phyloP scores from a whole-genome alignment of 345 rosid species.

The Eucalyptus pumila region DNA sequence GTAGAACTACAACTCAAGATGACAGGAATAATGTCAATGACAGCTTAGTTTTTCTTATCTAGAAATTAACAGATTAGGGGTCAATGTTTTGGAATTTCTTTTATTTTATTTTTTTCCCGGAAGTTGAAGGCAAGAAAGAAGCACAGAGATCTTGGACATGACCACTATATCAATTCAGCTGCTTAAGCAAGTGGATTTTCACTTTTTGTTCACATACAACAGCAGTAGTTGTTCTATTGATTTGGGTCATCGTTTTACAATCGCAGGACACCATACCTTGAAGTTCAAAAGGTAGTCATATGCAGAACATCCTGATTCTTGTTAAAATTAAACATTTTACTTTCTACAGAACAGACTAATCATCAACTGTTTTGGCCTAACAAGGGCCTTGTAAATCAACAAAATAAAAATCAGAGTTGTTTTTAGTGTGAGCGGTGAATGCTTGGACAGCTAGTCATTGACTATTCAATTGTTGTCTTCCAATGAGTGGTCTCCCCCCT shows the following conservation, averaged over 20 bases:
- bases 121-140: background rate
- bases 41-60: background rate
- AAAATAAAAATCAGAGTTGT: background rate
- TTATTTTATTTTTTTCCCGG: background rate
- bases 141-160: background rate
- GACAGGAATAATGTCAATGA: background rate
- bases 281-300: background rate
- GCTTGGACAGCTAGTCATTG: background rate
- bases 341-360: background rate
- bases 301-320: background rate
- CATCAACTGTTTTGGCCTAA: background rate
- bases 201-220: background rate
- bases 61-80: background rate
- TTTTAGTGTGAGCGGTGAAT: background rate
- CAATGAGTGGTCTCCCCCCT: background rate
- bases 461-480: background rate
- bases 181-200: background rate
- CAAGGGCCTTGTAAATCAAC: background rate
- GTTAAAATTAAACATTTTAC: background rate
- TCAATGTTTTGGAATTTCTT: background rate
- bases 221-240: background rate
- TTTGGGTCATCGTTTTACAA: background rate
- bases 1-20: conserved; percentile 17
- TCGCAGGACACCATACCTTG: background rate
- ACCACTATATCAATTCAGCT: background rate